Base-by-base conservation (phyloP, 345 rosid species). In the Erucastrum elatum region DNA sequence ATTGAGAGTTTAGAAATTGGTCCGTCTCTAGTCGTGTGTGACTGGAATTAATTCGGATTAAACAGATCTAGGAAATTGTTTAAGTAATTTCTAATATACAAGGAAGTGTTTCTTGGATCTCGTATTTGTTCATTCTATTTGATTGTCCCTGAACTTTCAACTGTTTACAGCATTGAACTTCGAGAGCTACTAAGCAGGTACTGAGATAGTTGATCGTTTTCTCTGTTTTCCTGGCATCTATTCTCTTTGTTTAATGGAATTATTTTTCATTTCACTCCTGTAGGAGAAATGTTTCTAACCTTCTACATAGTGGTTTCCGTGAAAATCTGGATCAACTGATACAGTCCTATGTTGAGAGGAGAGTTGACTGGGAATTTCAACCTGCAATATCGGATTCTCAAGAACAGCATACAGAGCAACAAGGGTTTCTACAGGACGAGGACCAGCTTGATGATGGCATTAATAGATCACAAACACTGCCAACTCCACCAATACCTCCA, bases 101-200 rank as follows among this genome's bases (percentile, higher is more conserved):
- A 21, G 21, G 21, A 21, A 21, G 21, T 21, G 21, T 21, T 21
- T 21, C 21, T 21, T 21, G 21, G 21, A 21, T 21, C 21, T 21
- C 21, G 21, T 21, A 21, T 21, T 21, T 21, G 21, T 21, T 21
- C 21, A 21, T 21, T 21, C 21, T 21, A 21, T 21, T 21, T 21
- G 21, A 21, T 21, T 21, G 21, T 21, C 21, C 21, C 21, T 21
- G 21, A 21, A 21, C 21, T 21, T 21, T 21, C 21, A 21, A 63
- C n/a, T 63, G 67, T 31, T 31, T 3, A 63, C 67, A 63, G 25
- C 67, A 63, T 63, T 63, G 67, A 63, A 10, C 67, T 63, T 15
- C 67, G 67, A 63, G 67, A 63, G 41, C 67, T 63, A 63, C 41
- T 63, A 63, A 31, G 41, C 67, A 63, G 67, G 67, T 63, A 31